These are phyloP conservation scores for Trichomonas gallinae DNA, from an alignment of 208 protist genomes.

Conservation along the genomic window DNA sequence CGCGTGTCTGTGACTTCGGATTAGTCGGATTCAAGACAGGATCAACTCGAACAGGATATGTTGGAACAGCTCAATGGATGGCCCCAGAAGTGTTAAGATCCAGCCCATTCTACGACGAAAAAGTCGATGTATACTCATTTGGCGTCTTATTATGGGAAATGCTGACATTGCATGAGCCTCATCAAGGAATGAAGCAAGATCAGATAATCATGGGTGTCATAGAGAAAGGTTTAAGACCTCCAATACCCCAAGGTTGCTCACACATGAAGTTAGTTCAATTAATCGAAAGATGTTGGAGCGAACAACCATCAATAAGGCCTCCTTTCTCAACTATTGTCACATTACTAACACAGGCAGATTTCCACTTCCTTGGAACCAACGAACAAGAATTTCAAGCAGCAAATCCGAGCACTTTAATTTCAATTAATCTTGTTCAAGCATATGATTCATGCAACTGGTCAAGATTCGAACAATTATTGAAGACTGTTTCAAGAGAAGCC, in stretches of 20 bases:
- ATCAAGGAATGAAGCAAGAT: neutral
- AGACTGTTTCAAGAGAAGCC: neutral
- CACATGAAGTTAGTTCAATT: neutral
- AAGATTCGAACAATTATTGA: neutral
- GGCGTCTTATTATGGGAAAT: slow-evolving; percentile 46
- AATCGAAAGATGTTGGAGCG: neutral
- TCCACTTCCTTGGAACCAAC: neutral
- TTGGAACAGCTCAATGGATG: slow-evolving; percentile 23
- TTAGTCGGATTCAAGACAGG: neutral
- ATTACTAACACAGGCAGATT: neutral
- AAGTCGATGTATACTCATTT: slow-evolving; percentile 43
- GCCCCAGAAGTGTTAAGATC: slow-evolving; percentile 13
- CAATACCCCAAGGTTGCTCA: neutral
- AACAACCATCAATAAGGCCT: neutral
- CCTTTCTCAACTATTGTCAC: neutral
- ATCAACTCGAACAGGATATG: neutral
- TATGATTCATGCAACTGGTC: neutral
- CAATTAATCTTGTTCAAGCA: neutral
- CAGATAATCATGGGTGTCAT: neutral
- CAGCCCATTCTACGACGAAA: slow-evolving; percentile 32
- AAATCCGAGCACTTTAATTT: neutral
- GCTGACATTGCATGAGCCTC: slow-evolving; percentile 35
- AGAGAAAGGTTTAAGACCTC: neutral
- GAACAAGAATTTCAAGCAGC: neutral
- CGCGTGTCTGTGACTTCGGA: slow-evolving; percentile 18